These are phyloP conservation scores for Phoma sp. DNA, from an alignment of 2,329 filamentous ascomycete species.

Conservation along the genomic window DNA sequence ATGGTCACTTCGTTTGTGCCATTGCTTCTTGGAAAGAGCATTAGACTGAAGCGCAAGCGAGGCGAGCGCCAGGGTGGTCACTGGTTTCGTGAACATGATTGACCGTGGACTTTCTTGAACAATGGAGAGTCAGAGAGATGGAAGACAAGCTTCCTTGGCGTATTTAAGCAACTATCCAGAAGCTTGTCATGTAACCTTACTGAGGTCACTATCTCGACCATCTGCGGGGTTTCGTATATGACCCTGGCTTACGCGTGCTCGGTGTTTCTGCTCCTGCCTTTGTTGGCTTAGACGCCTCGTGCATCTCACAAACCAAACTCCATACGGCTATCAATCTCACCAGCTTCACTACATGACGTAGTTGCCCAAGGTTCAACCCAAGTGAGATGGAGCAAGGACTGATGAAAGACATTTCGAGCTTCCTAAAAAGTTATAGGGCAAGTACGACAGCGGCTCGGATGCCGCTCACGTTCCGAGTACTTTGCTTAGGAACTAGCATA, in stretches of 20 bases:
- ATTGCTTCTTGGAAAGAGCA: constrained; percentile 30
- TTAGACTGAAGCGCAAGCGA: constrained; percentile 20
- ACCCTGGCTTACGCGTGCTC: constrained; percentile 6
- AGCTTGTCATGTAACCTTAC: constrained; percentile 17
- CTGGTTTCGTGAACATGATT: constrained; percentile 23
- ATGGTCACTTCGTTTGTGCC: constrained; percentile 28
- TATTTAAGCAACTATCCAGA: constrained; percentile 22
- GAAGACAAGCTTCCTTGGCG: constrained; percentile 24
- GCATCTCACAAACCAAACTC: constrained; percentile 9
- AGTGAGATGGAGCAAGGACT: background rate
- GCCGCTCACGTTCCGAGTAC: background rate
- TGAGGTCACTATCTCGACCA: constrained; percentile 20
- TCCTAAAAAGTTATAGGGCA: background rate
- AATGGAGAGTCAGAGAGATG: background rate
- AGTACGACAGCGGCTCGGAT: background rate
- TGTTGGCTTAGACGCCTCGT: constrained; percentile 17
- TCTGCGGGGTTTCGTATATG: constrained; percentile 8
- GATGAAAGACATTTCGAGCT: background rate
- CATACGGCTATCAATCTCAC: constrained; percentile 4
- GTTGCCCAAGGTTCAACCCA: background rate
- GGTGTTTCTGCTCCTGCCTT: constrained; percentile 24
- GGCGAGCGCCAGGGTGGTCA: constrained; percentile 23
- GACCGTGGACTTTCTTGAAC: background rate
- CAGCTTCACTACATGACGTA: constrained; percentile 7
- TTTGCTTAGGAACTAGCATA: too few relatives aligned